Evolutionary conservation across 1,284 basidiomycete genomes (phyloP).

Genomic region (Cryptococcus sp.): DNA sequence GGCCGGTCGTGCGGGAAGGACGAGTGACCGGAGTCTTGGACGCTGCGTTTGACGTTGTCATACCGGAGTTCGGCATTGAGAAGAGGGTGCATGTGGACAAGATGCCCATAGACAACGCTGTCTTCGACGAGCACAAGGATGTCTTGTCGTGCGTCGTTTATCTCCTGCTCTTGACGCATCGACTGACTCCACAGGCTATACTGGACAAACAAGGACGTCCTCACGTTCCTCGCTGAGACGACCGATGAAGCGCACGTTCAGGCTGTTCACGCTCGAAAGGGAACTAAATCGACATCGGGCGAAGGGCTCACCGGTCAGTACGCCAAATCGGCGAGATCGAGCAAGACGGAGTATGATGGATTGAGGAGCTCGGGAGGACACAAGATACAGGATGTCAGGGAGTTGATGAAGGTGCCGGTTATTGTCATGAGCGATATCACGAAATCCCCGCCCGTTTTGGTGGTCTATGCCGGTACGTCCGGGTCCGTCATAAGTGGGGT

Average conservation of each 20-base stretch:
- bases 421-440: conserved; percentile 88
- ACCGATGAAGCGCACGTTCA: conserved; percentile 91
- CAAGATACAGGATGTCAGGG: conserved; percentile 85
- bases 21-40: conserved; percentile 91
- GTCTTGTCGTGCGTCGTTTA: conserved; percentile 52
- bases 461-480: conserved; percentile 48
- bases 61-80: conserved; percentile 92
- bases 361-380: conserved; percentile 68
- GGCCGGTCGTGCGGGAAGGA: conserved; percentile 87
- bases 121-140: conserved; percentile 87
- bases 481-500: too few species aligned
- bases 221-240: conserved; percentile 80
- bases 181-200: conserved; percentile 32
- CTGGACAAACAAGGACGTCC: conserved; percentile 86
- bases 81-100: conserved; percentile 98
- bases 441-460: conserved; percentile 89
- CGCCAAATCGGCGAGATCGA: conserved; percentile 62
- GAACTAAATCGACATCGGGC: too few species aligned
- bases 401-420: conserved; percentile 83
- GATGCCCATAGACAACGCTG: conserved; percentile 95
- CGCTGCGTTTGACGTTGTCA: conserved; percentile 85
- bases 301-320: conserved; percentile 56
- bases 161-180: background rate
- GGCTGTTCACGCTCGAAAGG: too few species aligned
- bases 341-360: conserved; percentile 69